Percentiles rank a stretch among this genome's conserved stretches.
Evolutionary conservation across 768 basidiomycete genomes (phyloP).

Genomic region (Boletus pseudo-olivaceus): DNA sequence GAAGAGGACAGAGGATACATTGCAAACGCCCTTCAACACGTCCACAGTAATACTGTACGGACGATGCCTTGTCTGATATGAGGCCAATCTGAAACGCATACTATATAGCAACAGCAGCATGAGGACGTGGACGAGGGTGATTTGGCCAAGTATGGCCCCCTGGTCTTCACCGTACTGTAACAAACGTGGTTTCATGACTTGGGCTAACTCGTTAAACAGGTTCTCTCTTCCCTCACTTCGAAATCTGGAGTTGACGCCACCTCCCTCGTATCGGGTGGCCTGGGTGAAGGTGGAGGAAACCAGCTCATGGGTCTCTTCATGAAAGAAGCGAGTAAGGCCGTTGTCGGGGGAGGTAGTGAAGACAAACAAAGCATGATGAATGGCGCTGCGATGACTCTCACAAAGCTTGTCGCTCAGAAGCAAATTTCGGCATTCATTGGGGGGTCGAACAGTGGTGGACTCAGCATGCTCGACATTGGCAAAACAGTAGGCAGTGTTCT

Average conservation of each 20-base stretch:
- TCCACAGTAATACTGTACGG: constrained; percentile 20
- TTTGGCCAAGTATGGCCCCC: constrained; percentile 19
- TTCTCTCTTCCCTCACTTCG: constrained; percentile 12
- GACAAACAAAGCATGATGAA: constrained; percentile 81
- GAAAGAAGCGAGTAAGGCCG: constrained; percentile 74
- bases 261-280: constrained; percentile 26
- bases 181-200: neutral
- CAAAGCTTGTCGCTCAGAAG: constrained; percentile 78
- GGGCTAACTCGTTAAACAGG: constrained; percentile 15
- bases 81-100: neutral
- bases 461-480: constrained; percentile 52
- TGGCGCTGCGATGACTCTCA: constrained; percentile 79
- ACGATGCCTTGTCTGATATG: neutral
- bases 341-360: constrained; percentile 60
- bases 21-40: constrained; percentile 19
- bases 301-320: constrained; percentile 84
- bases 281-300: constrained; percentile 47
- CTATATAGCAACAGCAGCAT: constrained; percentile 12
- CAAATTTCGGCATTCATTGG: constrained; percentile 41
- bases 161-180: constrained; percentile 16
- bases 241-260: constrained; percentile 32
- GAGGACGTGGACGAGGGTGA: constrained; percentile 10
- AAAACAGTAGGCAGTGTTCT: constrained; percentile 40
- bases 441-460: constrained; percentile 67
- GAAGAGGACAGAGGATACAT: constrained; percentile 10